A percentile compares a stretch with the other conserved stretches of the same genome.
Conservation (phyloP, 108 stramenopile species). For the Pseudonitzschia multiseries region DNA sequence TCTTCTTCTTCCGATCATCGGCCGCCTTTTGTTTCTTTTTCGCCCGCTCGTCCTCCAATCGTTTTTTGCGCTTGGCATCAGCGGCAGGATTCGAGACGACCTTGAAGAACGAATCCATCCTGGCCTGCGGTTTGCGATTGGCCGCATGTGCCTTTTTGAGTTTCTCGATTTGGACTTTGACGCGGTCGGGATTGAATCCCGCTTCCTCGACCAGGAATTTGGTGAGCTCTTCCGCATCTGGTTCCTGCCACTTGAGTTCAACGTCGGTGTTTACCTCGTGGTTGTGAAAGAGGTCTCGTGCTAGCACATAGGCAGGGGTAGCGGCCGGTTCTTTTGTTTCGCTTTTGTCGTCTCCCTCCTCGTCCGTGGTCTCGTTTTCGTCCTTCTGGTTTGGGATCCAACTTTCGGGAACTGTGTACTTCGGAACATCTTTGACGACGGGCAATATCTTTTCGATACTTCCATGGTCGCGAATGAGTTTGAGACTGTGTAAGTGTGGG, state of each 20-base stretch:
- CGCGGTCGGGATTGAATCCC: conserved; percentile 94
- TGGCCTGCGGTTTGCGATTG: conserved; percentile 75
- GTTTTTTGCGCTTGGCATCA: conserved; percentile 55
- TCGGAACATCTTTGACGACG: conserved; percentile 48
- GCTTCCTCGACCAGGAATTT: conserved; percentile 89
- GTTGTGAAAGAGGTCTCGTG: conserved; percentile 83
- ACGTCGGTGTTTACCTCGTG: conserved; percentile 72
- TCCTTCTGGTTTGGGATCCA: conserved; percentile 67
- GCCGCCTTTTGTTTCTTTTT: conserved; percentile 50
- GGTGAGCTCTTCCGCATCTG: conserved; percentile 73
- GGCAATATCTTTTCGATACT: conserved; percentile 88
- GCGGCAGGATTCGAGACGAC: conserved; percentile 52
- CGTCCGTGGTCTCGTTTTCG: conserved; percentile 42
- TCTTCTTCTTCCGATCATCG: conserved; percentile 25
- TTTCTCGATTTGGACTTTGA: conserved; percentile 83
- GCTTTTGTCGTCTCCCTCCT: conserved; percentile 36
- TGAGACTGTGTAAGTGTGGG: conserved; percentile 55
- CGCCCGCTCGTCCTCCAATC: conserved; percentile 35
- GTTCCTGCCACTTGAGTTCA: conserved; percentile 81
- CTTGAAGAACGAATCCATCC: conserved; percentile 93
- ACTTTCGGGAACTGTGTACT: conserved; percentile 77
- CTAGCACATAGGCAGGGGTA: conserved; percentile 80
- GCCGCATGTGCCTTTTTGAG: conserved; percentile 82
- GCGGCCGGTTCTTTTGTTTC: conserved; percentile 28
- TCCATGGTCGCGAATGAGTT: conserved; percentile 84